Evolutionary conservation across 2,329 filamentous ascomycete genomes (phyloP).

Genomic region (Celoporthe dispersa): DNA sequence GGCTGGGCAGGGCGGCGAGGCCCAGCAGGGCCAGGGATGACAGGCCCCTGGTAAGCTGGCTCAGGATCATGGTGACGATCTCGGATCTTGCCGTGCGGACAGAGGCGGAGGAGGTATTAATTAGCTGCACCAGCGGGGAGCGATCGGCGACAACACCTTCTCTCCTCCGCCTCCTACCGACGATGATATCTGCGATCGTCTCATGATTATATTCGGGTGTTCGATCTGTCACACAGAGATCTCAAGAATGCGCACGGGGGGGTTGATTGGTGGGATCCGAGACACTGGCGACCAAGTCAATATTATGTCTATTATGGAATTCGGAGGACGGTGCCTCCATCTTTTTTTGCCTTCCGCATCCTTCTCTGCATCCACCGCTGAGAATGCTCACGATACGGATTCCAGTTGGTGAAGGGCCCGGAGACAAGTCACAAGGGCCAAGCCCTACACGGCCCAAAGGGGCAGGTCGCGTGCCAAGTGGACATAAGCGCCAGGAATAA

Average conservation of each 20-base stretch:
- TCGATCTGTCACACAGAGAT: background rate
- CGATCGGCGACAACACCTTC: background rate
- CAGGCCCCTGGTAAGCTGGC: constrained; percentile 10
- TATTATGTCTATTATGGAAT: background rate
- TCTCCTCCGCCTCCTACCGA: background rate
- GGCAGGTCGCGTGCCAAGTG: background rate
- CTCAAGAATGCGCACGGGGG: background rate
- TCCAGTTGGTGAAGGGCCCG: background rate
- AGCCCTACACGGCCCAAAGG: background rate
- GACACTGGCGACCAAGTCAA: background rate
- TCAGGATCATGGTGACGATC: constrained; percentile 20
- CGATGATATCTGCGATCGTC: background rate
- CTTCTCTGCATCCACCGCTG: background rate
- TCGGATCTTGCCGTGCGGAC: background rate
- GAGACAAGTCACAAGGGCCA: background rate
- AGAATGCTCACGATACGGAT: background rate
- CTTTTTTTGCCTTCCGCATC: background rate
- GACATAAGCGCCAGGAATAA: background rate
- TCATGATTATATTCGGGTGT: background rate
- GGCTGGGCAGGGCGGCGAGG: constrained; percentile 25
- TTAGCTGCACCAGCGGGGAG: background rate
- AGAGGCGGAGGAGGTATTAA: background rate
- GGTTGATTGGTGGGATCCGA: constrained; percentile 12
- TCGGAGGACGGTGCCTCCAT: constrained; percentile 12
- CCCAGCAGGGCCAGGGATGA: constrained; percentile 22